Conservation (phyloP, 1,284 basidiomycete species). For the Cronartium quercuum region DNA sequence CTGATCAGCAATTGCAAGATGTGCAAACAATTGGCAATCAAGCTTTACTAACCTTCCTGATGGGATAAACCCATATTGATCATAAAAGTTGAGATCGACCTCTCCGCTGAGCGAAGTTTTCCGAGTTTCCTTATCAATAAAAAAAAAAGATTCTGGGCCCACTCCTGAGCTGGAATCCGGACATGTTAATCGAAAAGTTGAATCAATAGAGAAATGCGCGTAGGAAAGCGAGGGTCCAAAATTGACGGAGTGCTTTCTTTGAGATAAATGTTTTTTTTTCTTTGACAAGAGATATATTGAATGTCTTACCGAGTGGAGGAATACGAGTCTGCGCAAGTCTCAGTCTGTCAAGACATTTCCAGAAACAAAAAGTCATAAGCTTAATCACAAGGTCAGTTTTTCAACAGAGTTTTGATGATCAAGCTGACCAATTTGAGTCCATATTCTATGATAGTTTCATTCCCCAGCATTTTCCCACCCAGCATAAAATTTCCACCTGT, state of each 20-base stretch:
- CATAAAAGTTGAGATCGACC: neutral
- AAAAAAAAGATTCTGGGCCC: conserved; percentile 45
- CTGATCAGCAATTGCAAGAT: neutral
- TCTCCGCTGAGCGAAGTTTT: conserved; percentile 36
- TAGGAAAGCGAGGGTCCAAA: no score
- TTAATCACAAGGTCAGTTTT: neutral
- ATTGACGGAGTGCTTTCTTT: no score
- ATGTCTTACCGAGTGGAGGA: neutral
- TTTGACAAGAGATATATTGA: no score
- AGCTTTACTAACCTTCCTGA: neutral
- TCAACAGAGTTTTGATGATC: neutral
- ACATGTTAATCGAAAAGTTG: no score
- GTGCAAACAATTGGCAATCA: neutral
- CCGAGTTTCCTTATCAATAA: conserved; percentile 40
- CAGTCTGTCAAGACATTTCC: neutral
- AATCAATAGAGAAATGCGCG: no score
- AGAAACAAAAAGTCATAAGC: neutral
- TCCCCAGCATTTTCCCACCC: conserved; percentile 43
- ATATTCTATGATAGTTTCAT: conserved; percentile 40
- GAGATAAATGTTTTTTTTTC: no score
- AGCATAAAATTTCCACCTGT: conserved; percentile 43
- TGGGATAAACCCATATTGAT: neutral
- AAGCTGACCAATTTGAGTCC: conserved; percentile 42
- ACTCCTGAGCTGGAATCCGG: conserved; percentile 41
- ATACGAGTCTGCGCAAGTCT: conserved; percentile 9